Evolutionary conservation across 192 early-diverging fungal genomes (phyloP).

Genomic region (Dispira parvispora): DNA sequence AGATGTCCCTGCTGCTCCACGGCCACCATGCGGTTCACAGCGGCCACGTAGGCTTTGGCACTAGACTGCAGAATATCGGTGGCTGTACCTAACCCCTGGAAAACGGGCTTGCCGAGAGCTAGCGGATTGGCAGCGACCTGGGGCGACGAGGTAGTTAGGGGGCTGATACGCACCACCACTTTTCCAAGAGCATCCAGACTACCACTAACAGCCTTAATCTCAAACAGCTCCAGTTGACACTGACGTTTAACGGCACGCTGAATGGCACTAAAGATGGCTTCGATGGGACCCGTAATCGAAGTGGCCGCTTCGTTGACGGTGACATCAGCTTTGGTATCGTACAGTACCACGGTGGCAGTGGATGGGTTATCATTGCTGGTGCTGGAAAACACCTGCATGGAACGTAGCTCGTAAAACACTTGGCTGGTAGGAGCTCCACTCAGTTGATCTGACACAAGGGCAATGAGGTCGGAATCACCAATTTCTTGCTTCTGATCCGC

Average conservation of each 20-base stretch:
- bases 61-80: conserved; percentile 75
- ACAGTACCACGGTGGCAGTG: conserved; percentile 66
- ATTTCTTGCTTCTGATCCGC: conserved; percentile 86
- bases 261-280: conserved; percentile 77
- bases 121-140: conserved; percentile 24
- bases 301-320: conserved; percentile 57
- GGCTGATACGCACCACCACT: conserved; percentile 58
- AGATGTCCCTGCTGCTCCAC: conserved; percentile 6
- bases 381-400: conserved; percentile 67
- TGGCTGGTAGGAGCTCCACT: conserved; percentile 9
- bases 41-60: conserved; percentile 77
- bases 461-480: conserved; percentile 76
- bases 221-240: conserved; percentile 68
- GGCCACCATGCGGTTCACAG: conserved; percentile 54
- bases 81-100: conserved; percentile 60
- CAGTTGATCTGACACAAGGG: conserved; percentile 66
- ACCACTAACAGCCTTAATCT: conserved; percentile 70
- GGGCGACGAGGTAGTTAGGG: conserved; percentile 48
- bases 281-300: conserved; percentile 67
- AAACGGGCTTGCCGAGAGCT: conserved; percentile 28
- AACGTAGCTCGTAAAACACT: conserved; percentile 40
- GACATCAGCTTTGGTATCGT: conserved; percentile 30
- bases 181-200: conserved; percentile 79
- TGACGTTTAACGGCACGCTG: conserved; percentile 62
- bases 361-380: conserved; percentile 28